Base-by-base conservation (phyloP, 1,284 basidiomycete genomes). In the Microstroma glucosiphilum region DNA sequence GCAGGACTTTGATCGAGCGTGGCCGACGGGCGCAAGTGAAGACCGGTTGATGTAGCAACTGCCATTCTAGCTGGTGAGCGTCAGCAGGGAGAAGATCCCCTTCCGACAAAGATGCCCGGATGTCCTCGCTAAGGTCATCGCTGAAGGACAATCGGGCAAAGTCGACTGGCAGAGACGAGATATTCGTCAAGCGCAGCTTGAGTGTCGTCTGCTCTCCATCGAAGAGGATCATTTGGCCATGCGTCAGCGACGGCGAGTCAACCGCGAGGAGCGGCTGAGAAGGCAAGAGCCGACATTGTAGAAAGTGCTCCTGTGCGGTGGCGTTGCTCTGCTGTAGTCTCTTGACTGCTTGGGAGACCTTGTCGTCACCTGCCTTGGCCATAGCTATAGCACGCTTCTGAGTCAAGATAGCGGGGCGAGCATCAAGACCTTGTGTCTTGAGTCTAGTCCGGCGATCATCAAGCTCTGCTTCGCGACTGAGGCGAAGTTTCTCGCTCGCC, bases 201-300 rank as follows among this genome's bases (percentile, higher is more conserved):
- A 97, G 87, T 0, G 82, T 85, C 1, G 89, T 88, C 89, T 81
- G 86, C 82, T 98, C 94, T 51, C 94, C 94, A 60, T 94, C 86
- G 75, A 92, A 94, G 59, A 98, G 82, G 88, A 94, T 93, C 30
- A 96, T 82, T 0, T 91, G 90, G 1, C 91, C 91, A 73, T 94
- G 90, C 0, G 88, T 91, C 17, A 96, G 82, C 6, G 89, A 90
- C n/a, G 88, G 89, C 76, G 90, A 84, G 65, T 90, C 85, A 73
- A 96, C 88, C 60, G 89, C 85, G 59, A 97, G 81, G 40, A 91
- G 79, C 3, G 94, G 94, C 73, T 92, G 90, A 68, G 91, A 87
- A 1, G 89, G 86, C 9, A 93, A 86, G 17, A 96, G 88, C 40
- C 83, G 82, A 74, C 88, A 89, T 72, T 91, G 85, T 68, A 92